Conservation (phyloP, 2,329 filamentous ascomycete species). For the Lecanicillium sp. region DNA sequence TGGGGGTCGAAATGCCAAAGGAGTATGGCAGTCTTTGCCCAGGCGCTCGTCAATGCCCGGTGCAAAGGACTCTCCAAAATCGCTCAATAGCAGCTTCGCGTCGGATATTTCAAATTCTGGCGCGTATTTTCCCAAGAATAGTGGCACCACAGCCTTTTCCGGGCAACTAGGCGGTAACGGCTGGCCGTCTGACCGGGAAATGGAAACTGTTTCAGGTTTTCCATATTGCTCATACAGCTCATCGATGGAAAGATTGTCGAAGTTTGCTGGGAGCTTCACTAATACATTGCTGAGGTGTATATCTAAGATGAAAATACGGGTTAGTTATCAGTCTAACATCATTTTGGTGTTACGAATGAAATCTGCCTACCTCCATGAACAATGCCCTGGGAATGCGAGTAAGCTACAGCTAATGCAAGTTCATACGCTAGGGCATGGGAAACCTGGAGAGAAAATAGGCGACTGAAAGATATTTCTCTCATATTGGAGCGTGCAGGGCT, state of each 20-base stretch:
- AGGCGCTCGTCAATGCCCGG: constrained; percentile 18
- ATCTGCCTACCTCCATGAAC: constrained; percentile 29
- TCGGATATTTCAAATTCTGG: constrained; percentile 24
- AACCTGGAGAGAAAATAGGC: constrained; percentile 22
- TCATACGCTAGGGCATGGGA: constrained; percentile 25
- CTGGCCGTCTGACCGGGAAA: constrained; percentile 18
- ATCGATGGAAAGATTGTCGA: constrained; percentile 20
- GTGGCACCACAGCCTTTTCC: constrained; percentile 22
- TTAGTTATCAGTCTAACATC: background rate
- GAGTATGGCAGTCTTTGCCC: constrained; percentile 23
- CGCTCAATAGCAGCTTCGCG: constrained; percentile 21
- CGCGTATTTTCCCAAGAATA: constrained; percentile 30
- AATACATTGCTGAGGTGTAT: constrained; percentile 32
- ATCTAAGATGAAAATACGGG: constrained; percentile 17
- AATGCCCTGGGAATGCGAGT: constrained; percentile 24
- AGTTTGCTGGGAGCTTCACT: constrained; percentile 18
- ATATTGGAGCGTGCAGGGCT: constrained; percentile 22
- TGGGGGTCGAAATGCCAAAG: constrained; percentile 26
- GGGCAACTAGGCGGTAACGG: constrained; percentile 24
- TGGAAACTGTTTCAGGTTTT: constrained; percentile 19
- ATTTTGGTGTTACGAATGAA: too few relatives aligned
- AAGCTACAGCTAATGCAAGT: constrained; percentile 25
- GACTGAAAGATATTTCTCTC: constrained; percentile 16
- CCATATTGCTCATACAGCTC: constrained; percentile 23
- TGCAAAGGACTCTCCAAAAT: constrained; percentile 33